Conservation (phyloP, 768 basidiomycete species). For the Collybiopsis confluens region DNA sequence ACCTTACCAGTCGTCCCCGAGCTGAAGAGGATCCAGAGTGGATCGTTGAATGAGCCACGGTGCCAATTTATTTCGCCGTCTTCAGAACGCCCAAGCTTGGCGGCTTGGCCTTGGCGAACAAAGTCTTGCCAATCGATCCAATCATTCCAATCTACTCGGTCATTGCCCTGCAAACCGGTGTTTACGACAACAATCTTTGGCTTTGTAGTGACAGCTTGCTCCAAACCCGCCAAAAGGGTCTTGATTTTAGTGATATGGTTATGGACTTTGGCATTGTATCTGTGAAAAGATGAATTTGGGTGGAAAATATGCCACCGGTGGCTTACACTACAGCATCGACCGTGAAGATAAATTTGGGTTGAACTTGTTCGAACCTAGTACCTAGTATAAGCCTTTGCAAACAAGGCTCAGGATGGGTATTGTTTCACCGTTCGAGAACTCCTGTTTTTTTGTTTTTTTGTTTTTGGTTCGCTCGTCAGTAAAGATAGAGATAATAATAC, state of each 20-base stretch:
- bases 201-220: slow-evolving; percentile 26
- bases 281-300: slow-evolving; percentile 19
- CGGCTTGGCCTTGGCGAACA: slow-evolving; percentile 39
- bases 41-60: slow-evolving; percentile 63
- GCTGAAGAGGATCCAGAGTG: slow-evolving; percentile 85
- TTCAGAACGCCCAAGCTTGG: slow-evolving; percentile 42
- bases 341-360: slow-evolving; percentile 67
- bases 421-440: slow-evolving; percentile 62
- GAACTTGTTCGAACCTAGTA: slow-evolving; percentile 75
- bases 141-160: slow-evolving; percentile 36
- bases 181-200: slow-evolving; percentile 58
- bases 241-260: slow-evolving; percentile 61
- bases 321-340: slow-evolving; percentile 69
- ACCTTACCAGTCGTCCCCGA: slow-evolving; percentile 72
- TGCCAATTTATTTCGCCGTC: slow-evolving; percentile 63
- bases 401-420: slow-evolving; percentile 1
- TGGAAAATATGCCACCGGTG: neutral
- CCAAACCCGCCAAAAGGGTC: slow-evolving; percentile 51
- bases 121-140: slow-evolving; percentile 59
- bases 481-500: too few species aligned
- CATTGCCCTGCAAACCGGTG: slow-evolving; percentile 31
- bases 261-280: slow-evolving; percentile 71
- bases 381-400: too few species aligned
- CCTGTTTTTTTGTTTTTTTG: too few species aligned
- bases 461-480: too few species aligned